These are phyloP conservation scores for Cucumis melo DNA, from an alignment of 306 rosid species.

Conservation along the genomic window DNA sequence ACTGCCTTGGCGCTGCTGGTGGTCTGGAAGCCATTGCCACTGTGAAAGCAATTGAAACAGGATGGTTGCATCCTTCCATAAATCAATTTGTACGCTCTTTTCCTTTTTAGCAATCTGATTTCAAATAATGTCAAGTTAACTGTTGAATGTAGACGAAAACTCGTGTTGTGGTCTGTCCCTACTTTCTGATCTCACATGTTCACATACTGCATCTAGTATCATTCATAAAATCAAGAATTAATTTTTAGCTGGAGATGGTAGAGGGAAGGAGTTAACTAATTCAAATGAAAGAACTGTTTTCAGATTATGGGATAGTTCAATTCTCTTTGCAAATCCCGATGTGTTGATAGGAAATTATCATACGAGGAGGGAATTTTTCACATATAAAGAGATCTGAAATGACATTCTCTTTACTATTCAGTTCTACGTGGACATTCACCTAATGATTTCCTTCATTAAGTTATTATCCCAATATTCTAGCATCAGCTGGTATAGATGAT, in stretches of 20 bases:
- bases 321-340: no score
- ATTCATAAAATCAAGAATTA: background rate
- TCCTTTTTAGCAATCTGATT: constrained; percentile 2
- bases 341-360: background rate
- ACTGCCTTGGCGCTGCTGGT: constrained; percentile 97
- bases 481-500: background rate
- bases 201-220: background rate
- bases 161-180: background rate
- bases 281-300: no score
- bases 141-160: background rate
- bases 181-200: background rate
- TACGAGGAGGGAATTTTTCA: background rate
- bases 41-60: constrained; percentile 80
- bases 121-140: background rate
- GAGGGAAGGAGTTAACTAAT: no score
- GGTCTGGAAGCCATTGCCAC: constrained; percentile 99
- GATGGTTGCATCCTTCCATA: constrained; percentile 95
- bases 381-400: background rate
- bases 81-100: constrained; percentile 78
- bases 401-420: background rate
- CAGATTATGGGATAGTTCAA: no score
- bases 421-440: background rate
- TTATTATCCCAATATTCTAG: background rate
- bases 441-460: background rate
- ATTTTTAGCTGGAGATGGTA: no score